A percentile compares a stretch with the other conserved stretches of the same genome.
Conservation (phyloP, 2,329 filamentous ascomycete genomes). For the Zasmidium angulare region DNA sequence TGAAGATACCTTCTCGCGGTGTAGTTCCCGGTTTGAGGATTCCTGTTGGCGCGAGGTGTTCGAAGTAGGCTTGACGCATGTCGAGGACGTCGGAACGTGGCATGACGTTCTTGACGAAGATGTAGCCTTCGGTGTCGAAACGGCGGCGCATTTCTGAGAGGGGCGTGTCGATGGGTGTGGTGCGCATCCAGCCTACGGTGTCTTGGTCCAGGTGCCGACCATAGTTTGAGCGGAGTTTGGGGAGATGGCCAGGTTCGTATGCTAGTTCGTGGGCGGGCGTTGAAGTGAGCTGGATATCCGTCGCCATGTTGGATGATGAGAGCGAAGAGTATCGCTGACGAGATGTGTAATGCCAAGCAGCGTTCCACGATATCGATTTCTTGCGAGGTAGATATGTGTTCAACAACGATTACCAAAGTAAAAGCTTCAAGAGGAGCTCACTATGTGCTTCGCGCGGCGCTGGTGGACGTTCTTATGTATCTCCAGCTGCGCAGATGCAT, state of each 20-base stretch:
- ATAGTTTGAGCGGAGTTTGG: slow-evolving; percentile 32
- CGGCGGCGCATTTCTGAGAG: slow-evolving; percentile 41
- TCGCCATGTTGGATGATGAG: slow-evolving; percentile 20
- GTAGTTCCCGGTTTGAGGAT: slow-evolving; percentile 41
- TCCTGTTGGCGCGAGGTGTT: slow-evolving; percentile 39
- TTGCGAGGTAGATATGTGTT: too few relatives aligned
- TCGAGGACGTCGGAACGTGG: slow-evolving; percentile 46
- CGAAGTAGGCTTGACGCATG: slow-evolving; percentile 43
- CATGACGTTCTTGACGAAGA: slow-evolving; percentile 45
- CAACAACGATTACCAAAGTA: too few relatives aligned
- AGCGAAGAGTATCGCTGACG: neutral
- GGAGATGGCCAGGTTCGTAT: slow-evolving; percentile 24
- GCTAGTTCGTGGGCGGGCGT: slow-evolving; percentile 27
- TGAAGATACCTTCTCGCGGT: slow-evolving; percentile 45
- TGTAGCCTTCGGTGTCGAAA: slow-evolving; percentile 42
- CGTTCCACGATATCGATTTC: too few relatives aligned
- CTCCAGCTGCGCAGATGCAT: neutral
- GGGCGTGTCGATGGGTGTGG: slow-evolving; percentile 37
- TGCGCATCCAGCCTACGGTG: slow-evolving; percentile 35
- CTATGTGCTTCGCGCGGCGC: neutral
- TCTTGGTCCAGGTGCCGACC: slow-evolving; percentile 26
- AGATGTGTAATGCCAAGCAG: neutral
- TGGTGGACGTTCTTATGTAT: neutral
- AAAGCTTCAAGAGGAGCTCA: too few relatives aligned
- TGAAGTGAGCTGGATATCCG: slow-evolving; percentile 19